Evolutionary conservation across 345 rosid species (phyloP), one percentile per base, ranked within the genome.

Genomic region (Citrus unshiu): DNA sequence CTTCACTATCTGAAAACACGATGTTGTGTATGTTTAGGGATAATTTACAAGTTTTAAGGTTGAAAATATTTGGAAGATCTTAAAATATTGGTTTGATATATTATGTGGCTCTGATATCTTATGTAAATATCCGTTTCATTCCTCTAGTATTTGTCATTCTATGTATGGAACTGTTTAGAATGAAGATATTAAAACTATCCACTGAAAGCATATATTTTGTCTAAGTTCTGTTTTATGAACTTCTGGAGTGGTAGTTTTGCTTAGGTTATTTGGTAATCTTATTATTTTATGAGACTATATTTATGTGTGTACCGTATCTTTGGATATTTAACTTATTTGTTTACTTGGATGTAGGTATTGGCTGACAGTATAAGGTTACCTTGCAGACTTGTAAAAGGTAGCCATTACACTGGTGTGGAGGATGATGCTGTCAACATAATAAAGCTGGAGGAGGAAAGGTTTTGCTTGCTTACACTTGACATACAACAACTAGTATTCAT

Each of bases 341-440:
- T 67, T 83, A 67, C 77, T 75, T 83, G 69, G 43, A 66, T 89
- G 77, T 83, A 97, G 99, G 98, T 94, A 73, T 82, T 97, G 90
- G 97, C 98, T 76, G 99, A 94, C 85, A 86, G 81, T 85, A 85
- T 91, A 60, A 86, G 76, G 61, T 87, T 97, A 78, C 91, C 98
- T 67, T 97, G 99, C 88, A 90, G 98, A 83, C 87, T 97, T 88
- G 97, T 97, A 73, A 97, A 94, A 84, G 99, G 99, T 71, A 93
- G 98, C 85, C 97, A 93, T 85, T 97, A 94, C 90, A 97, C 99
- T 70, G 99, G 99, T 18, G 88, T 88, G 13, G 99, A 97, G 89
- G 98, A 97, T 80, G 99, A 93, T 89, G 99, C 97, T 74, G 94
- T 97, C 78, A 93, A 97, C 87, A 90, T 90, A 63, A 92, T 97